Base-by-base conservation (phyloP, 371 early-diverging fungal species). In the Vittaforma corneae region DNA sequence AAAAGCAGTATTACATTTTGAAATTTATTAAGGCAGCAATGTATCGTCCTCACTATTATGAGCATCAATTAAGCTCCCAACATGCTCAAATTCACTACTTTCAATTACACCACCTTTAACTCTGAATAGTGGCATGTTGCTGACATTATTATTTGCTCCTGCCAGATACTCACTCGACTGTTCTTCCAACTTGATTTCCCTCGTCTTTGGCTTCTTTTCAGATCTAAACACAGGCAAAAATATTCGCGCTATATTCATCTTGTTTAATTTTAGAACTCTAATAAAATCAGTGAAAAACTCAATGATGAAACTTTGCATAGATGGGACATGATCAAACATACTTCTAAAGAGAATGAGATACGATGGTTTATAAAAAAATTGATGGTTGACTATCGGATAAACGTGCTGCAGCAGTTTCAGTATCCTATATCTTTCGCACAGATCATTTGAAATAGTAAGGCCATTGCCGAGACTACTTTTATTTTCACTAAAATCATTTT, bases 331-430 rank as follows among this genome's bases (percentile, higher is more conserved):
- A 44, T 40, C 24, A 0, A 3, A 1, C 53, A 34, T 18, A 53
- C 44, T 29, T 1, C 34, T 30, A 26, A 60, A 11, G 22, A 68
- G 51, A 1, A 71, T 62, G 24, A 68, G 33, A 55, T 38, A 52
- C 24, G 56, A 58, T n/a, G 67, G 70, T 53, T 71, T 71, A 57
- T 68, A 65, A 48, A 59, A 59, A 59, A 34, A 62, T 2, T 33
- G 0, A 34, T 56, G 37, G 35, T 42, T 38, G 4, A 22, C 24
- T 22, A 14, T 4, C 5, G 14, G 4, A 57, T 62, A 67, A 22
- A 72, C 20, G 0, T 65, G 24, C 5, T 37, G 26, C 30, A 71
- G 40, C 16, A 71, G 42, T n/a, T 47, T 20, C 3, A 71, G 4
- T 30, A 71, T 57, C 11, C 30, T 37, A 14, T 14, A 11, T 16